A percentile compares a stretch with the other conserved stretches of the same genome.
Conservation (phyloP, 768 basidiomycete genomes). For the Leucosporidium scottii region DNA sequence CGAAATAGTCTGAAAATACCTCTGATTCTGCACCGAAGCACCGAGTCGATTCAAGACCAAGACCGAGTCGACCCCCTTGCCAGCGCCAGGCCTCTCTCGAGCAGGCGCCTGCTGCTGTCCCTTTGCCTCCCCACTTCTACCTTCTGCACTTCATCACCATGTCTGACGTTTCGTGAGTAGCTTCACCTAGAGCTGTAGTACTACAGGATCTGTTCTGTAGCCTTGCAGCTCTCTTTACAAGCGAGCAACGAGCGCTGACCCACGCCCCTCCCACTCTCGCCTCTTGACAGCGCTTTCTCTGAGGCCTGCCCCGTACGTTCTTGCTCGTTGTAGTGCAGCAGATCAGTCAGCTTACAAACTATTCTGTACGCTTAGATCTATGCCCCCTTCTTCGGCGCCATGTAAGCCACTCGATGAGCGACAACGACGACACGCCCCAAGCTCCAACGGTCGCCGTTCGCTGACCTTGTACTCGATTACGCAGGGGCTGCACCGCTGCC, state of each 20-base stretch:
- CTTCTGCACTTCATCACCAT: too few species aligned
- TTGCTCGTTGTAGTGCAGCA: not conserved
- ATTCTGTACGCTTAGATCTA: slow-evolving; percentile 52
- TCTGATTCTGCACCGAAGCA: too few species aligned
- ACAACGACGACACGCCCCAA: not conserved
- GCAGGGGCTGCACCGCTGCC: slow-evolving; percentile 85
- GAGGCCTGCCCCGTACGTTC: slow-evolving; percentile 32
- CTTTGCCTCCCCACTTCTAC: too few species aligned
- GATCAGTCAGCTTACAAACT: accelerated
- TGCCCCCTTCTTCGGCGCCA: slow-evolving; percentile 95
- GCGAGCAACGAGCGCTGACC: not conserved
- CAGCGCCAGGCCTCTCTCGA: too few species aligned
- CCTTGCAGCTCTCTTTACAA: too few species aligned
- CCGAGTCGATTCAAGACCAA: too few species aligned
- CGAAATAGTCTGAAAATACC: too few species aligned
- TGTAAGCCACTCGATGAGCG: slow-evolving; percentile 44
- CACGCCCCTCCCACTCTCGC: not conserved
- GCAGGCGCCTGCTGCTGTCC: too few species aligned
- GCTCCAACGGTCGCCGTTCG: not conserved
- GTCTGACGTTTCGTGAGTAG: too few species aligned
- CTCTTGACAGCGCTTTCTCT: slow-evolving; percentile 22
- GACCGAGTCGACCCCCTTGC: too few species aligned
- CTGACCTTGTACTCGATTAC: not conserved
- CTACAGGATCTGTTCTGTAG: too few species aligned
- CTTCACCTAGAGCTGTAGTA: too few species aligned